These are phyloP conservation scores for Truncatella angustata DNA, from an alignment of 2,329 filamentous ascomycete genomes.

Conservation along the genomic window DNA sequence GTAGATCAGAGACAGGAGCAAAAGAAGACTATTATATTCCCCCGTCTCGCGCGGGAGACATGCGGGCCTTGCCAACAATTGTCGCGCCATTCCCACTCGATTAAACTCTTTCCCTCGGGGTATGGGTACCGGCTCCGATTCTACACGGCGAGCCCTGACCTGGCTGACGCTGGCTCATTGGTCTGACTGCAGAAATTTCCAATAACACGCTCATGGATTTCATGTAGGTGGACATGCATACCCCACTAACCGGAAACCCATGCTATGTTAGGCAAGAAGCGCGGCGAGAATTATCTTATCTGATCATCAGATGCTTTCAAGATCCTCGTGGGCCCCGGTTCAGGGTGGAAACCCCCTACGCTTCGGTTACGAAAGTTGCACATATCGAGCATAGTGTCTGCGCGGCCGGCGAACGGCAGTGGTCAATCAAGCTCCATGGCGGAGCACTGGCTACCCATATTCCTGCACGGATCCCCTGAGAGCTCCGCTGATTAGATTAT, in stretches of 20 bases:
- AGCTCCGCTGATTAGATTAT: slow-evolving; percentile 7
- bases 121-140: neutral
- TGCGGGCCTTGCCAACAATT: neutral
- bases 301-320: slow-evolving; percentile 11
- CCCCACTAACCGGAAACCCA: slow-evolving; percentile 4
- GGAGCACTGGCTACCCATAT: neutral
- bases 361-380: neutral
- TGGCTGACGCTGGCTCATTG: neutral
- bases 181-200: slow-evolving; percentile 2
- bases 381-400: neutral
- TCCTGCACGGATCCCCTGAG: neutral
- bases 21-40: neutral
- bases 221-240: slow-evolving; percentile 4
- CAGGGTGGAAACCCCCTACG: neutral
- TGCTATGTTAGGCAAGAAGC: slow-evolving; percentile 5
- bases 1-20: neutral
- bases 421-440: no score
- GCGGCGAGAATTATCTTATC: slow-evolving; percentile 12
- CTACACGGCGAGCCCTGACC: neutral
- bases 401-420: slow-evolving; percentile 3
- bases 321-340: neutral
- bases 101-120: neutral
- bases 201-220: neutral
- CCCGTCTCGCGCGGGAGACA: no score
- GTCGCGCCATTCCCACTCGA: neutral